Percentiles rank a stretch among this genome's conserved stretches.
These are phyloP conservation scores for Endothia cerciana DNA, from an alignment of 2,329 filamentous ascomycete species.

Conservation along the genomic window DNA sequence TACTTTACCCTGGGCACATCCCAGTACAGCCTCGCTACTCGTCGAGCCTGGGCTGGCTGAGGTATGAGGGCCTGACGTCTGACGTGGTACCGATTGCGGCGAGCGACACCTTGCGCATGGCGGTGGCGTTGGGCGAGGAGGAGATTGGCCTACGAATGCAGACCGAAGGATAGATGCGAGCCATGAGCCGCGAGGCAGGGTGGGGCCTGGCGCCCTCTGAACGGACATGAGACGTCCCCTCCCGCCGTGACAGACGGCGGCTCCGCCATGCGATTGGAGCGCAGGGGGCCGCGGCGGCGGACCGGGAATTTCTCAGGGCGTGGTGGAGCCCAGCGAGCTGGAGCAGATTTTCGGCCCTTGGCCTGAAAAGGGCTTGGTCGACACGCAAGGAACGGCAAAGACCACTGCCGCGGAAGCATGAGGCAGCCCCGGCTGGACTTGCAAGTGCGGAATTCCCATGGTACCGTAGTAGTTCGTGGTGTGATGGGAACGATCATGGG, in stretches of 20 bases:
- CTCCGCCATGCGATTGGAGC: slow-evolving; percentile 21
- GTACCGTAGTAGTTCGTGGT: background rate
- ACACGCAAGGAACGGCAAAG: background rate
- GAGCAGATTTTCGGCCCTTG: slow-evolving; percentile 1
- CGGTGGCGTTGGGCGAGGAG: background rate
- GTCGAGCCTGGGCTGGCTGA: too few species aligned
- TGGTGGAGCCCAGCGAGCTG: background rate
- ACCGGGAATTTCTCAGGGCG: background rate
- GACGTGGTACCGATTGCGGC: too few species aligned
- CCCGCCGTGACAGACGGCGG: slow-evolving; percentile 12
- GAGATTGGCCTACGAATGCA: background rate
- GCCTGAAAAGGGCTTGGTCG: slow-evolving; percentile 2
- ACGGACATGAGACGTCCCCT: background rate
- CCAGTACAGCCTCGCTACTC: too few species aligned
- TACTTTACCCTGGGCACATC: too few species aligned
- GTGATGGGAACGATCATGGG: background rate
- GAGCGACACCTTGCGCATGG: background rate
- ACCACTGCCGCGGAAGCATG: background rate
- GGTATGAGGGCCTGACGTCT: too few species aligned
- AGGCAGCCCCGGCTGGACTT: background rate
- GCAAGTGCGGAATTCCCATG: background rate
- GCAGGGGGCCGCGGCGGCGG: slow-evolving; percentile 6
- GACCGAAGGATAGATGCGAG: background rate
- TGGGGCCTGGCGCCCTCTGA: background rate
- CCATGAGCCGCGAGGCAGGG: background rate